Evolutionary conservation across 306 rosid species (phyloP).

Genomic region (Comarum palustre): DNA sequence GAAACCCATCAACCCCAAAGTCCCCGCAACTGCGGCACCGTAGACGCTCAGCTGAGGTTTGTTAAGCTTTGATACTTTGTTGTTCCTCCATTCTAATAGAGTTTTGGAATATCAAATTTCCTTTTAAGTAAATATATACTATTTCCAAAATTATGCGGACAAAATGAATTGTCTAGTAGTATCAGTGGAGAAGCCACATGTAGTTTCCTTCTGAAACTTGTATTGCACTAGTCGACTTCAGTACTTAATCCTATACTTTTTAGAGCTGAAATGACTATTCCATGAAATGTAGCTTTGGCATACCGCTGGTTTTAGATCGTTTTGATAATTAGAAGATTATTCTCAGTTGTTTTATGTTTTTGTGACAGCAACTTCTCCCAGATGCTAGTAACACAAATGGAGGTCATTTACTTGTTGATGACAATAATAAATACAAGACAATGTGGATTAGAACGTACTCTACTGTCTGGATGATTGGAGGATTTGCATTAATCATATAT

Average conservation of each 20-base stretch:
- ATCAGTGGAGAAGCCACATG: neutral
- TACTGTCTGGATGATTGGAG: constrained; percentile 95
- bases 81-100: neutral
- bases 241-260: neutral
- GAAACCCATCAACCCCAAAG: constrained; percentile 32
- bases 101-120: neutral
- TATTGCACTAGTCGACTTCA: neutral
- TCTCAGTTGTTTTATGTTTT: constrained; percentile 15
- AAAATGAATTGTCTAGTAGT: neutral
- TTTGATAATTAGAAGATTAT: neutral
- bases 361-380: constrained; percentile 49
- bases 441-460: constrained; percentile 87
- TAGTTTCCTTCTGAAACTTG: neutral
- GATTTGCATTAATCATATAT: constrained; percentile 70
- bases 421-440: constrained; percentile 77
- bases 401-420: constrained; percentile 66
- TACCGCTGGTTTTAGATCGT: neutral
- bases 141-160: neutral
- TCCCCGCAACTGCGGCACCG: constrained; percentile 59
- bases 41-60: constrained; percentile 79
- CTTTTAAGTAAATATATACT: neutral
- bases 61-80: constrained; percentile 13
- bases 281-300: neutral
- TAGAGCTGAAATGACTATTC: neutral
- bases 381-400: constrained; percentile 71